Percentiles rank a stretch among this genome's conserved stretches.
phyloP scores from a whole-genome alignment of 2,329 filamentous ascomycete species.

The Amauroascus verrucosus region DNA sequence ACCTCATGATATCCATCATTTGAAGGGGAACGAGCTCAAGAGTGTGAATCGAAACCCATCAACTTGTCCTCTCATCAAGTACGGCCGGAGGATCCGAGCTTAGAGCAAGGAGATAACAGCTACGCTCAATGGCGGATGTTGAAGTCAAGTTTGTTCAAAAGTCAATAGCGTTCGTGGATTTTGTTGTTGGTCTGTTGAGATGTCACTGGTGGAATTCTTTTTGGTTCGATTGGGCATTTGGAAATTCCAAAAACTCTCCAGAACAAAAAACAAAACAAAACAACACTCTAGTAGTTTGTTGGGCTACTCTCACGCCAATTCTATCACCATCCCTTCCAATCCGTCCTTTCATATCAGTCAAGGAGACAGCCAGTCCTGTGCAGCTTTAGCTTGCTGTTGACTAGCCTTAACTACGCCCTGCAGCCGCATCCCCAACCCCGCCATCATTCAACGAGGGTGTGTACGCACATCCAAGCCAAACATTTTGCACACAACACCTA shows the following conservation, averaged over 20 bases:
- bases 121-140: not conserved
- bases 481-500: not conserved
- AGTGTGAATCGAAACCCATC: too few species aligned
- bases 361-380: not conserved
- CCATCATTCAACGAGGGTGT: not conserved
- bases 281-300: not conserved
- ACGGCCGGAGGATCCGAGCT: not conserved
- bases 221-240: not conserved
- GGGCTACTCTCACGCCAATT: not conserved
- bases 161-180: not conserved
- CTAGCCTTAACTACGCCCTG: not conserved
- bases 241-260: constrained; percentile 3
- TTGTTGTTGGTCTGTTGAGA: not conserved
- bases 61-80: not conserved
- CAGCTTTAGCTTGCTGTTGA: not conserved
- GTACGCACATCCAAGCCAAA: not conserved
- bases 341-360: not conserved
- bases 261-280: constrained; percentile 7
- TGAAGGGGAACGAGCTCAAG: too few species aligned
- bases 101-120: not conserved
- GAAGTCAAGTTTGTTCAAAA: not conserved
- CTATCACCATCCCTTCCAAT: not conserved
- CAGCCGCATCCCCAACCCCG: not conserved
- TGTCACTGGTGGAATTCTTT: not conserved
- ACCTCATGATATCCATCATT: too few species aligned